Conservation (phyloP, 768 basidiomycete genomes). For the Austroboletus festivus region DNA sequence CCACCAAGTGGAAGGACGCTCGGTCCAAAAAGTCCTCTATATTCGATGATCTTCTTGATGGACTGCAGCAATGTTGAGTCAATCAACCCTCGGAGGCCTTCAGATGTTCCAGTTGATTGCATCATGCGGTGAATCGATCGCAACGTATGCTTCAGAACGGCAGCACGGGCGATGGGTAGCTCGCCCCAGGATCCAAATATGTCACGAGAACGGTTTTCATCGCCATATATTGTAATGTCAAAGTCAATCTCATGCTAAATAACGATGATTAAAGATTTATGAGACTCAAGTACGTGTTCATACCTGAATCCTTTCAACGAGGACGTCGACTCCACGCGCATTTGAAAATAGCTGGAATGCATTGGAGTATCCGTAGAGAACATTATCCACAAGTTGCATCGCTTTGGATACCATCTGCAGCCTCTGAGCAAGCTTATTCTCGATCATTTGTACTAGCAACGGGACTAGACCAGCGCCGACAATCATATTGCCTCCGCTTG, state of each 20-base stretch:
- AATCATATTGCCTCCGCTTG: slow-evolving; percentile 88
- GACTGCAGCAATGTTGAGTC: slow-evolving; percentile 84
- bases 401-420: slow-evolving; percentile 82
- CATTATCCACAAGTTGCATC: slow-evolving; percentile 88
- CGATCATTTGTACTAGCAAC: slow-evolving; percentile 83
- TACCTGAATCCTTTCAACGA: slow-evolving; percentile 88
- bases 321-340: slow-evolving; percentile 76
- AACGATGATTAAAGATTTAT: slow-evolving; percentile 9
- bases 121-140: slow-evolving; percentile 96
- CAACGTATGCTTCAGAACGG: slow-evolving; percentile 85
- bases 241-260: slow-evolving; percentile 63
- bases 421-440: slow-evolving; percentile 67
- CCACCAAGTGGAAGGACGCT: slow-evolving; percentile 81
- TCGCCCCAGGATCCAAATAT: slow-evolving; percentile 52
- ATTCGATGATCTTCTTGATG: slow-evolving; percentile 83
- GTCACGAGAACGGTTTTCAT: slow-evolving; percentile 42
- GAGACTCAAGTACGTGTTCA: slow-evolving; percentile 20
- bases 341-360: slow-evolving; percentile 86
- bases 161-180: slow-evolving; percentile 69
- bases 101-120: slow-evolving; percentile 91
- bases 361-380: slow-evolving; percentile 84
- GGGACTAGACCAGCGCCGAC: slow-evolving; percentile 92
- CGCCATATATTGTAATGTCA: slow-evolving; percentile 56
- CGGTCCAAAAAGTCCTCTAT: slow-evolving; percentile 81
- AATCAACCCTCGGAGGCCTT: slow-evolving; percentile 91